Evolutionary conservation across 2,329 filamentous ascomycete genomes (phyloP).

Genomic region (Pseudopithomyces chartarum): DNA sequence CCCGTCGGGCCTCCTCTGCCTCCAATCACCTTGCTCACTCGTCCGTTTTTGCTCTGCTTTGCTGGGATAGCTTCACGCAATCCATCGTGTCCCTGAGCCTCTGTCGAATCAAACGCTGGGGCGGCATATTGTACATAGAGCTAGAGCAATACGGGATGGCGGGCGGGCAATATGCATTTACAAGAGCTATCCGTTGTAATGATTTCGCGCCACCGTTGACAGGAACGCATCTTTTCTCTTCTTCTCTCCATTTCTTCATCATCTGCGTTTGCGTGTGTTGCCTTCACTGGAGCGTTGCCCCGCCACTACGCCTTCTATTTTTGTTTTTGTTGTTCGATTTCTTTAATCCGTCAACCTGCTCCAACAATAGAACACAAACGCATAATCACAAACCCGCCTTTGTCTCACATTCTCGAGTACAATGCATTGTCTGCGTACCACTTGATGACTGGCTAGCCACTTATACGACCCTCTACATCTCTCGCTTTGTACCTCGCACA

Average conservation of each 20-base stretch:
- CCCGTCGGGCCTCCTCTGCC: slow-evolving; percentile 19
- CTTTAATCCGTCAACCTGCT: slow-evolving; percentile 15
- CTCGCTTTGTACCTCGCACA: slow-evolving; percentile 14
- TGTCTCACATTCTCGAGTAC: slow-evolving; percentile 38
- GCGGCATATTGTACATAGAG: slow-evolving; percentile 20
- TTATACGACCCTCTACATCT: slow-evolving; percentile 7
- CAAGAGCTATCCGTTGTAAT: slow-evolving; percentile 26
- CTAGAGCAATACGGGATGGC: slow-evolving; percentile 35
- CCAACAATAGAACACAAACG: slow-evolving; percentile 29
- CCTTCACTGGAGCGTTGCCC: slow-evolving; percentile 12
- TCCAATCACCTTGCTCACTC: slow-evolving; percentile 39
- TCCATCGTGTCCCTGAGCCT: slow-evolving; percentile 29
- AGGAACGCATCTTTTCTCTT: slow-evolving; percentile 19
- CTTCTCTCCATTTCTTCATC: slow-evolving; percentile 12
- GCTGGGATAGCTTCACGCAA: slow-evolving; percentile 27
- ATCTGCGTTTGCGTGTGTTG: slow-evolving; percentile 16
- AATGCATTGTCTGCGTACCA: slow-evolving; percentile 28
- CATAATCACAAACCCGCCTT: slow-evolving; percentile 31
- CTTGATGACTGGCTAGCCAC: slow-evolving; percentile 4
- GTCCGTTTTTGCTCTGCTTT: slow-evolving; percentile 30
- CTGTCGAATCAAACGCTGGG: slow-evolving; percentile 31
- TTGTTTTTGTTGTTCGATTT: slow-evolving; percentile 21
- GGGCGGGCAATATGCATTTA: slow-evolving; percentile 27
- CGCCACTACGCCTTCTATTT: slow-evolving; percentile 11
- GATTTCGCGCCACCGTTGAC: slow-evolving; percentile 31